Evolutionary conservation across 495 filamentous ascomycete species (phyloP).

Genomic region (Hyaloscypha variabilis): DNA sequence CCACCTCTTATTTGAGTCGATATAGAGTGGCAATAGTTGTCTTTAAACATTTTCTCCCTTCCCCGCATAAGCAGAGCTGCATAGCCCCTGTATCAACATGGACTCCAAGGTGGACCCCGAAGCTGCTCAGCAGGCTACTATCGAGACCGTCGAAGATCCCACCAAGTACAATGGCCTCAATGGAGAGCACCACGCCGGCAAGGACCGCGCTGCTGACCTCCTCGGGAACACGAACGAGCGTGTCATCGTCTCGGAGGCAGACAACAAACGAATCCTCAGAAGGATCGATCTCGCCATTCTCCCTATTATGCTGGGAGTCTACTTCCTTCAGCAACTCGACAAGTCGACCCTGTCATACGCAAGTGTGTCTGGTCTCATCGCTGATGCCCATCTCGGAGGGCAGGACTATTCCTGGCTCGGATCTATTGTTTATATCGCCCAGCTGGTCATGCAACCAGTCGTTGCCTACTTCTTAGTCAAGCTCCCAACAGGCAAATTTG

Average conservation of each 20-base stretch:
- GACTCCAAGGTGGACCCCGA: conserved; percentile 38
- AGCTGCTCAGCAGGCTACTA: conserved; percentile 39
- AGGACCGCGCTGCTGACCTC: conserved; percentile 49
- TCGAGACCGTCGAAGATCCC: conserved; percentile 23
- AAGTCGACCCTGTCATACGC: conserved; percentile 68
- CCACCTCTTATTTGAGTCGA: neutral
- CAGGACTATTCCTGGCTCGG: conserved; percentile 56
- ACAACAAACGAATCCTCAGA: conserved; percentile 31
- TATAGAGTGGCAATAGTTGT: conserved; percentile 2
- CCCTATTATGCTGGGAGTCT: conserved; percentile 55
- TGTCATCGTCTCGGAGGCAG: conserved; percentile 46
- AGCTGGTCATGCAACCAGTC: conserved; percentile 68
- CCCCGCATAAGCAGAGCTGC: neutral
- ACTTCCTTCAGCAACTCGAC: conserved; percentile 67
- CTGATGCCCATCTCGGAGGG: conserved; percentile 44
- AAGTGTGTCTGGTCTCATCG: conserved; percentile 61
- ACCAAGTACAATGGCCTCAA: neutral
- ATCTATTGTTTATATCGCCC: conserved; percentile 67
- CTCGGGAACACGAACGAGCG: conserved; percentile 44
- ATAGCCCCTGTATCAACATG: conserved; percentile 7
- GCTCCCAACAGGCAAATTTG: conserved; percentile 63
- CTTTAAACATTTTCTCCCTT: neutral
- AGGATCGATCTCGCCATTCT: conserved; percentile 20
- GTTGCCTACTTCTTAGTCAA: conserved; percentile 63
- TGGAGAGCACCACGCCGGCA: conserved; percentile 24